A percentile compares a stretch with the other conserved stretches of the same genome.
Evolutionary conservation across 176 grass and related monocot species (phyloP).

Genomic region (Avena insularis): DNA sequence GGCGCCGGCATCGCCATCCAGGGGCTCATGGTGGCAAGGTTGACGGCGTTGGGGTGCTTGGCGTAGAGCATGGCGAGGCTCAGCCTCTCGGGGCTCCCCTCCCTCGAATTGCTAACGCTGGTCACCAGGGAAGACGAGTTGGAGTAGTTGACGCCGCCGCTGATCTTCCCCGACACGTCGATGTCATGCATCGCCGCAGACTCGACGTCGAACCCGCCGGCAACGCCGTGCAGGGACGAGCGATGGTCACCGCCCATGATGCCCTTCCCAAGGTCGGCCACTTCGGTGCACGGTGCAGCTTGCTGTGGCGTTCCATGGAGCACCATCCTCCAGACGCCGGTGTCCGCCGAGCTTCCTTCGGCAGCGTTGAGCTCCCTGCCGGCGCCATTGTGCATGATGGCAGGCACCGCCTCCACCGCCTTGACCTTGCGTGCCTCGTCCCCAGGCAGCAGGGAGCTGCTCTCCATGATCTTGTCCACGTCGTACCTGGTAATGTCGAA

Average conservation of each 20-base stretch:
- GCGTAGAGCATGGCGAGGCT: constrained; percentile 51
- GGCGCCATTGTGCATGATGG: neutral
- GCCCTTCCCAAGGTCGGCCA: constrained; percentile 22
- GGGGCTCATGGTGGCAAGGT: constrained; percentile 36
- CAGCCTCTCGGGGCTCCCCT: constrained; percentile 67
- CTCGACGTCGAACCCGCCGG: constrained; percentile 33
- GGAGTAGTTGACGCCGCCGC: constrained; percentile 55
- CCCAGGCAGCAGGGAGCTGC: constrained; percentile 66
- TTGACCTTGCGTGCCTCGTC: constrained; percentile 73
- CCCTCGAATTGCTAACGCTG: constrained; percentile 77
- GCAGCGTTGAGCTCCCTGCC: constrained; percentile 29
- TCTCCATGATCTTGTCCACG: constrained; percentile 81
- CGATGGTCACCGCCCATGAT: constrained; percentile 29
- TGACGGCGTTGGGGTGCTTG: constrained; percentile 39
- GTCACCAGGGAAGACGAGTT: constrained; percentile 79
- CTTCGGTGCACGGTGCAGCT: constrained; percentile 34
- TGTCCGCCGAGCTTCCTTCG: constrained; percentile 1
- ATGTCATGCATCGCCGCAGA: constrained; percentile 21
- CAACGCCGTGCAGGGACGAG: constrained; percentile 38
- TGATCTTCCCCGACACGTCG: constrained; percentile 37
- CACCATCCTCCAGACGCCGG: constrained; percentile 64
- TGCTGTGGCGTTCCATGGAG: constrained; percentile 56
- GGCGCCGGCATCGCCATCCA: constrained; percentile 50
- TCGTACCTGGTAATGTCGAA: constrained; percentile 90
- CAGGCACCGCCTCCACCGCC: constrained; percentile 25